phyloP scores from a whole-genome alignment of 257 asterid genomes.

The Sherardia arvensis region DNA sequence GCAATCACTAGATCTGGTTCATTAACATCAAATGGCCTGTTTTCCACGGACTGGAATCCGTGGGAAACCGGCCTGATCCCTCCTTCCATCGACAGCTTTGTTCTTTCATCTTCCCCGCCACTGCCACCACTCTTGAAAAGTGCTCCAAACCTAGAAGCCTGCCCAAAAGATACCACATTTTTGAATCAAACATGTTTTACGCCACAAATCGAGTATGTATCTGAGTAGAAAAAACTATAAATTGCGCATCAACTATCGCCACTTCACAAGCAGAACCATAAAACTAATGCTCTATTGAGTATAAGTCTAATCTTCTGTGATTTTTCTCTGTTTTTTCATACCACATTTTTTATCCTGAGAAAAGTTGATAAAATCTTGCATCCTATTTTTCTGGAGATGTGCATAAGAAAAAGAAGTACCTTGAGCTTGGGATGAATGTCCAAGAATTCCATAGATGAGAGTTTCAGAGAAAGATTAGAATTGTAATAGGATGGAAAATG shows the following conservation, averaged over 20 bases:
- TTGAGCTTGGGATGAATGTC: conserved; percentile 38
- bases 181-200: not conserved
- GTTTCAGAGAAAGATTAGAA: not conserved
- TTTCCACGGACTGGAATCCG: conserved; percentile 29
- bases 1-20: conserved; percentile 32
- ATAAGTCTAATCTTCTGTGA: too few species aligned
- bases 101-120: conserved; percentile 13
- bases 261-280: not conserved
- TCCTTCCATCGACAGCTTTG: conserved; percentile 12
- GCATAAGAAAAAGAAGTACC: conserved; percentile 27
- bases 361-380: too few species aligned
- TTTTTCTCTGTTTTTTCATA: too few species aligned
- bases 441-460: conserved; percentile 25
- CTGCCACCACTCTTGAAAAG: conserved; percentile 17
- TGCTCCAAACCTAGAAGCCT: conserved; percentile 27
- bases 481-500: not conserved
- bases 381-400: too few species aligned
- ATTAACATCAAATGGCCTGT: not conserved
- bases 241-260: not conserved
- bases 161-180: not conserved
- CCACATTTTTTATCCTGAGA: too few species aligned
- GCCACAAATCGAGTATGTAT: too few species aligned
- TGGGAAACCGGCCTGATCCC: conserved; percentile 28
- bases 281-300: too few species aligned
- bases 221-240: not conserved